Evolutionary conservation across 331 rosid species (phyloP).

Genomic region (Cydonia oblonga): DNA sequence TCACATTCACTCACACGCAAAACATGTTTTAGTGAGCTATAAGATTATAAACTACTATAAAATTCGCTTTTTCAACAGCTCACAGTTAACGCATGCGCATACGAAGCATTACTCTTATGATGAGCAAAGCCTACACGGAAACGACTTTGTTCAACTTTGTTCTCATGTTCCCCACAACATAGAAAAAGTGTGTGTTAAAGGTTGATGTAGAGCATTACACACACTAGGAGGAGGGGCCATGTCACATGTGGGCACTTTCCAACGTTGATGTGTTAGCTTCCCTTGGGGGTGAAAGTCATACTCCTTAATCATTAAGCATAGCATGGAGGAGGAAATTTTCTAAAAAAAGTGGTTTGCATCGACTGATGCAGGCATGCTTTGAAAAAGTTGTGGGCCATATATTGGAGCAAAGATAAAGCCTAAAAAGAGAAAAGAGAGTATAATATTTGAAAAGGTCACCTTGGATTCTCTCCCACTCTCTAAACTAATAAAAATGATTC

Average conservation of each 20-base stretch:
- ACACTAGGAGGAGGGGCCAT: not conserved
- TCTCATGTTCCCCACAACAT: not conserved
- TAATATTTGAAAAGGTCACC: conserved; percentile 8
- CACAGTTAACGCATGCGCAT: no score
- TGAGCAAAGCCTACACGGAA: no score
- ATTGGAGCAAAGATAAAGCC: not conserved
- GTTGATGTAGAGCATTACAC: not conserved
- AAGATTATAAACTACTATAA: no score
- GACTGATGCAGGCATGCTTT: not conserved
- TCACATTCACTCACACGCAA: no score
- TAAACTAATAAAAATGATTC: no score
- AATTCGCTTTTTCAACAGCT: no score
- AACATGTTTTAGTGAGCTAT: no score
- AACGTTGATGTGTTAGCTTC: not conserved
- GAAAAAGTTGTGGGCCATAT: conserved; percentile 5
- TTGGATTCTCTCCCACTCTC: conserved; percentile 31
- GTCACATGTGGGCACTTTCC: not conserved
- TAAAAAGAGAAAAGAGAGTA: conserved; percentile 1
- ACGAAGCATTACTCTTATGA: no score
- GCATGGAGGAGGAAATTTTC: not conserved
- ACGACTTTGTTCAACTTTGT: no score
- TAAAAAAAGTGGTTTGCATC: not conserved
- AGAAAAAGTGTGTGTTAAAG: not conserved
- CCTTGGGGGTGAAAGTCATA: not conserved
- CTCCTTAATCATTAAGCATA: not conserved